Evolutionary conservation across 345 rosid species (phyloP), one percentile per base, ranked within the genome.

Genomic region (Euclidium syriacum): DNA sequence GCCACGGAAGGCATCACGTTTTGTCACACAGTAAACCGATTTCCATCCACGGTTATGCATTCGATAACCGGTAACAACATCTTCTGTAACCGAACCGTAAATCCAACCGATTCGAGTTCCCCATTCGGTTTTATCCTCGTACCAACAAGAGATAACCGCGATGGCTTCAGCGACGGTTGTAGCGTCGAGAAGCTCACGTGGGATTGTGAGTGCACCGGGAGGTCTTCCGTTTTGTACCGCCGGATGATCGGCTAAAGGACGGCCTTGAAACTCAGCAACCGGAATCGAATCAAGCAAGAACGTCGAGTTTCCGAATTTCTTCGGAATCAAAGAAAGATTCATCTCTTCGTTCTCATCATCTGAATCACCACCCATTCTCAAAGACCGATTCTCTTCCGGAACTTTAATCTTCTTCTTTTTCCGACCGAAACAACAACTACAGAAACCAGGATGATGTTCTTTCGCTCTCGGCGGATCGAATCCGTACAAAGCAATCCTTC

Each of bases 21-120:
- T 92, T 23, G 97, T 92, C 53, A 89, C 98, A 25, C 98, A 92
- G 68, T 92, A 92, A 46, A 92, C 97, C 1, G 98, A 92, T 69
- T 87, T 92, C 98, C 98, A 92, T 22, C 97, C 98, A 54, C 98
- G 72, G 80, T 92, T 89, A 78, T 92, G 98, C 98, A 92, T 92
- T 58, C 98, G 78, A 64, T 92, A 92, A 27, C 98, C 98, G 0
- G 98, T 92, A 76, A 92, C 98, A 52, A 92, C 98, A 53, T 92
- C 98, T 75, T 92, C 98, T 0, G 98, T 92, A 18, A 92, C 96
- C 5, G 98, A 92, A 23, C 98, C 98, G 52, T 92, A 92, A 72
- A 92, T 92, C 98, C 98, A 92, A 35, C 98, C 97, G 18, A 87
- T 80, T 20, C 98, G 83, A 2, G 74, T 63, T 24, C 98, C 98